A percentile compares a stretch with the other conserved stretches of the same genome.
These are phyloP conservation scores for Trametes punicea DNA, from an alignment of 768 basidiomycete species.

Conservation along the genomic window DNA sequence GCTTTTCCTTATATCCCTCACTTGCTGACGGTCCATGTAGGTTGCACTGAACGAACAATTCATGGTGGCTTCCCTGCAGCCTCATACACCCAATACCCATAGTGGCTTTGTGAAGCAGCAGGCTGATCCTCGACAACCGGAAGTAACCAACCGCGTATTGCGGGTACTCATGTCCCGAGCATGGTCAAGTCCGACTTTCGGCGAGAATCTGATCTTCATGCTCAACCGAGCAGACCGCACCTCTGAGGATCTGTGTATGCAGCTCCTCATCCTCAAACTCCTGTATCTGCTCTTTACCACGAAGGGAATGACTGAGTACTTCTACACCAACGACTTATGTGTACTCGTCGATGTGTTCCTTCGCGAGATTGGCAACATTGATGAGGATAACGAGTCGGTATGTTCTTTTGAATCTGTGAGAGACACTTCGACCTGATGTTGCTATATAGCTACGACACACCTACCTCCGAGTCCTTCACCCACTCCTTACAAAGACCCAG, in stretches of 20 bases:
- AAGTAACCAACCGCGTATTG: slow-evolving; percentile 74
- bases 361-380: slow-evolving; percentile 87
- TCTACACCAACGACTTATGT: slow-evolving; percentile 96
- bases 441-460: slow-evolving; percentile 79
- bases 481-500: slow-evolving; percentile 92
- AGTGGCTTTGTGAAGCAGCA: slow-evolving; percentile 13
- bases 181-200: slow-evolving; percentile 90
- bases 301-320: slow-evolving; percentile 89
- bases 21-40: slow-evolving; percentile 37
- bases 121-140: slow-evolving; percentile 27
- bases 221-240: slow-evolving; percentile 93
- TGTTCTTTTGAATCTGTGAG: slow-evolving; percentile 29
- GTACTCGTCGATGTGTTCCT: slow-evolving; percentile 97
- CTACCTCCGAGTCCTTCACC: slow-evolving; percentile 93
- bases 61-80: slow-evolving; percentile 79
- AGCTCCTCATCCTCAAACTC: slow-evolving; percentile 89
- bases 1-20: too few species aligned
- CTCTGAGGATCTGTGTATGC: slow-evolving; percentile 91
- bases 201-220: slow-evolving; percentile 99
- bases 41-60: slow-evolving; percentile 96
- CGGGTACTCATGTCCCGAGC: slow-evolving; percentile 80
- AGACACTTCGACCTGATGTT: neutral
- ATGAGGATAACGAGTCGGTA: slow-evolving; percentile 92
- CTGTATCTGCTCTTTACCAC: slow-evolving; percentile 95
- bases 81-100: slow-evolving; percentile 21